Evolutionary conservation across 2,329 filamentous ascomycete species (phyloP), one percentile per base, ranked within the genome.

Genomic region (Emericellopsis cladophorae): DNA sequence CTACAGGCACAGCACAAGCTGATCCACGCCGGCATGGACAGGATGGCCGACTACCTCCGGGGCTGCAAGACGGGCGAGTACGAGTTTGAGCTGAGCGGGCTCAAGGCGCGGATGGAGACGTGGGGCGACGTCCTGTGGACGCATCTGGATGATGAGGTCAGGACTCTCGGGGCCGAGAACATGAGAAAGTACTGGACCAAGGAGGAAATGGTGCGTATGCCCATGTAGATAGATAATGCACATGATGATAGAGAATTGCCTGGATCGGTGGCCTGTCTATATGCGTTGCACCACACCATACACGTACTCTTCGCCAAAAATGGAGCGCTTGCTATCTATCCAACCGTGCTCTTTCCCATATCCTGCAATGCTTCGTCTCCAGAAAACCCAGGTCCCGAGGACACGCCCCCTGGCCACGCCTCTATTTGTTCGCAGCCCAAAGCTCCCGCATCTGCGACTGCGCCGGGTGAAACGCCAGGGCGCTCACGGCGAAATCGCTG

Each of bases 71-170:
- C 56, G 11, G 77, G 85, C 1, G 80, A 88, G 65, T 65, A 54
- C 26, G 73, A 77, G 42, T 60, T 81, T 37, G 67, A 72, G 44
- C 54, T 76, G 53, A 47, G 42, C 14, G 75, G 77, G 52, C 56
- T 95, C 57, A 81, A 79, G 63, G 65, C 59, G 31, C 71, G 84
- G 52, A 79, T 94, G 78, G 84, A 93, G 58, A 59, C 59, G 5
- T 95, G 89, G 75, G 84, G 84, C 10, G 66, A 68, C 9, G 84
- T 94, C 46, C 58, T 95, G 38, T 90, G 86, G 84, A 66, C 65
- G 53, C 88, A 95, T 68, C 63, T 95, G 45, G 84, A 92, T 51
- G 80, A 89, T 51, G 88, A 95, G 68, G 87, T 95, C 7, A 65
- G 69, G 58, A 74, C 83, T 48, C 59, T 95, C 26, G 76, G 81